Conservation (phyloP, 2,329 filamentous ascomycete species). For the Aspergillus quadricinctus region DNA sequence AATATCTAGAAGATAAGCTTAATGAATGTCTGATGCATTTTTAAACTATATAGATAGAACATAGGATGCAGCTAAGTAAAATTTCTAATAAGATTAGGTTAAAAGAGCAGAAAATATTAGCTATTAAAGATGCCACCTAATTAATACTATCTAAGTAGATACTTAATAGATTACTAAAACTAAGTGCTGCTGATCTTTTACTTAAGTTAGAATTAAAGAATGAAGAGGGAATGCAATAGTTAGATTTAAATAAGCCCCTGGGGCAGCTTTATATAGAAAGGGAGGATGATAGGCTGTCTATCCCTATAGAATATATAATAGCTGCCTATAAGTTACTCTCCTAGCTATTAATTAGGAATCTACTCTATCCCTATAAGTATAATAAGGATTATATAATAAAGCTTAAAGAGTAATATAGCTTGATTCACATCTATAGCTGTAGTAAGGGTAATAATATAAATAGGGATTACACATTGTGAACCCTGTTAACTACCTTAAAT, state of each 20-base stretch:
- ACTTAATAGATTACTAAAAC: conserved; percentile 22
- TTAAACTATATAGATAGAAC: conserved; percentile 15
- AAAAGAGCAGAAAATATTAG: conserved; percentile 1
- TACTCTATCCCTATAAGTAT: conserved; percentile 56
- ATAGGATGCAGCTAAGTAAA: conserved; percentile 9
- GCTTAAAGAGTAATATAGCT: conserved; percentile 67
- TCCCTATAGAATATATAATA: conserved; percentile 83
- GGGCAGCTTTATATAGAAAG: conserved; percentile 15
- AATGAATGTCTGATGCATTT: conserved; percentile 20
- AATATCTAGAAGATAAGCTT: conserved; percentile 28
- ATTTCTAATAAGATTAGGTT: neutral
- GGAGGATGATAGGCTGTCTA: conserved; percentile 58
- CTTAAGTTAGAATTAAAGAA: conserved; percentile 12
- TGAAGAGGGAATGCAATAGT: neutral
- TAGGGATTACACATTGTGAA: conserved; percentile 41
- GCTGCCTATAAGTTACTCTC: conserved; percentile 76
- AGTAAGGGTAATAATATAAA: conserved; percentile 68
- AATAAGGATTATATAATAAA: conserved; percentile 70
- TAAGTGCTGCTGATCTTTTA: conserved; percentile 9
- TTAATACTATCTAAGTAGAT: conserved; percentile 7
- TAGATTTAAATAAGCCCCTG: neutral
- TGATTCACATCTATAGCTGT: conserved; percentile 70
- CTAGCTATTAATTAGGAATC: conserved; percentile 62
- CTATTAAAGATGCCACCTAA: conserved; percentile 1
- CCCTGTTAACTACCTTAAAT: conserved; percentile 21